Conservation (phyloP, 2,329 filamentous ascomycete genomes). For the Raffaelea deltoideospora region DNA sequence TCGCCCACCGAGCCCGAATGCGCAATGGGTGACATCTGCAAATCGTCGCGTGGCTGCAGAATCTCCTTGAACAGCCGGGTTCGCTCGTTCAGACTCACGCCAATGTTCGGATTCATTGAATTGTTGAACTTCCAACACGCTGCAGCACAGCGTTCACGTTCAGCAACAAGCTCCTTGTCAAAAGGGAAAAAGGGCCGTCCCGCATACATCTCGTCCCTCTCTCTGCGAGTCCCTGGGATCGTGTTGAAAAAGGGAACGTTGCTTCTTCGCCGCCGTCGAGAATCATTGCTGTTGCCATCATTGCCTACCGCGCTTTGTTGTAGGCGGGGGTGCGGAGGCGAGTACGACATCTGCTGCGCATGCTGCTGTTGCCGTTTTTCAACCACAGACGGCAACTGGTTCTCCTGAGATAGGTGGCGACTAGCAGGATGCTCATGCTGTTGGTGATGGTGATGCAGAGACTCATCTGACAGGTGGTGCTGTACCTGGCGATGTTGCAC, state of each 20-base stretch:
- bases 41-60: constrained; percentile 43
- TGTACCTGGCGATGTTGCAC: constrained; percentile 1
- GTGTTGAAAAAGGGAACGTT: constrained; percentile 38
- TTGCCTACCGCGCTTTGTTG: neutral
- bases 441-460: neutral
- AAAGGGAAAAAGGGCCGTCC: constrained; percentile 70
- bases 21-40: constrained; percentile 39
- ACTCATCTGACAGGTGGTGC: constrained; percentile 1
- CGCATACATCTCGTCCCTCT: constrained; percentile 82
- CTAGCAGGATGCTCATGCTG: constrained; percentile 2
- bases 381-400: neutral
- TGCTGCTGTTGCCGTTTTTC: neutral
- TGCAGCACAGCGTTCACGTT: constrained; percentile 70
- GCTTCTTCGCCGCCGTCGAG: constrained; percentile 27
- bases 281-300: neutral
- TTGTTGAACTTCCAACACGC: constrained; percentile 82
- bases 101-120: constrained; percentile 58
- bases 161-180: constrained; percentile 60
- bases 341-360: no score
- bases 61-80: constrained; percentile 58
- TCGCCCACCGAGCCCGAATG: constrained; percentile 53
- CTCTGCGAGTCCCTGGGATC: constrained; percentile 24
- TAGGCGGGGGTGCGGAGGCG: neutral
- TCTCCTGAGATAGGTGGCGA: neutral
- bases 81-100: constrained; percentile 54